Evolutionary conservation across 495 filamentous ascomycete genomes (phyloP).

Genomic region (Aspergillus ellipticus): DNA sequence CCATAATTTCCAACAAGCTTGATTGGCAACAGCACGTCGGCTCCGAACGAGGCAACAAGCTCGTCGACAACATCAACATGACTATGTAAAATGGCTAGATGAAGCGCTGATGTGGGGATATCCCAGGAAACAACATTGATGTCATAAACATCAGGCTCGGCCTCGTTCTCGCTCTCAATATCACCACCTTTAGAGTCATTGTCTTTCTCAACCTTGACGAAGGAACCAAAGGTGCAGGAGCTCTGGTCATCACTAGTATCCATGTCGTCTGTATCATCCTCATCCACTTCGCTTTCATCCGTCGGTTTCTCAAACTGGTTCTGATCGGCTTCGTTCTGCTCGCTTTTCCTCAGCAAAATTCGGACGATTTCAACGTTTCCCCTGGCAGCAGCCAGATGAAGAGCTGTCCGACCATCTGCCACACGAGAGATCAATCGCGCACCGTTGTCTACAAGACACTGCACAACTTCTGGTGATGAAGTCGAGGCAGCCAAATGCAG

Average conservation of each 20-base stretch:
- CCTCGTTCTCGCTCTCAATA: slow-evolving; percentile 50
- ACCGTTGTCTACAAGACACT: slow-evolving; percentile 64
- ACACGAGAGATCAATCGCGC: slow-evolving; percentile 68
- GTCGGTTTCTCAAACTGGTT: slow-evolving; percentile 52
- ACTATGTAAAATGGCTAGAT: slow-evolving; percentile 71
- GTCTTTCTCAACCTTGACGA: slow-evolving; percentile 56
- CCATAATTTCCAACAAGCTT: slow-evolving; percentile 49
- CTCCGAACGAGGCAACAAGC: slow-evolving; percentile 68
- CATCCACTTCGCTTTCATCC: slow-evolving; percentile 38
- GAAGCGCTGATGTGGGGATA: slow-evolving; percentile 62
- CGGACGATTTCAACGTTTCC: slow-evolving; percentile 66
- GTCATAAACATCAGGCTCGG: slow-evolving; percentile 74
- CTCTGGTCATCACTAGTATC: slow-evolving; percentile 26
- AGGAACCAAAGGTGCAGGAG: slow-evolving; percentile 55
- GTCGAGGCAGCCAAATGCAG: slow-evolving; percentile 69
- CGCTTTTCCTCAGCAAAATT: slow-evolving; percentile 65
- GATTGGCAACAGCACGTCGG: slow-evolving; percentile 67
- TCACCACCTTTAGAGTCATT: slow-evolving; percentile 23
- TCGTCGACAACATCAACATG: slow-evolving; percentile 62
- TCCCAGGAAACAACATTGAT: slow-evolving; percentile 76
- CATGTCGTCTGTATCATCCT: slow-evolving; percentile 29
- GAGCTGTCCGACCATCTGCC: slow-evolving; percentile 72
- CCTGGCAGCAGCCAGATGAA: slow-evolving; percentile 70
- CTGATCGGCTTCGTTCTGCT: slow-evolving; percentile 64
- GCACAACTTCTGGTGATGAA: slow-evolving; percentile 65